Base-by-base conservation (phyloP, 164 flowering plant species). In the Magnolia sinica region DNA sequence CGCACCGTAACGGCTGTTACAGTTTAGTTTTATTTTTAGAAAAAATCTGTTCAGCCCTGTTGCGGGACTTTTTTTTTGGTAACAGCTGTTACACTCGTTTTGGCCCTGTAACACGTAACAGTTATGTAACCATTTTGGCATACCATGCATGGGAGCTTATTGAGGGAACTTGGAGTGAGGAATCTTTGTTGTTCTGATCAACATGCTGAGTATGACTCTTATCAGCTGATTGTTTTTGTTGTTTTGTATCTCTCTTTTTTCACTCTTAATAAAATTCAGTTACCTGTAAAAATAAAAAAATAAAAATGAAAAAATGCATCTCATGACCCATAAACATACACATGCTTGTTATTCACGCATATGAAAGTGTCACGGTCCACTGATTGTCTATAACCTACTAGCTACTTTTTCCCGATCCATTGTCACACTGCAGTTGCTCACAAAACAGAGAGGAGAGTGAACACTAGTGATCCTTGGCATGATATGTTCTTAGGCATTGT, bases 401-500 rank as follows among this genome's bases (percentile, higher is more conserved):
- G 10, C 59, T 52, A 0, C 14, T 52, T 52, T 14, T 52, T 29
- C 49, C 27, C 31, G 27, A 29, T 68, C 18, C 8, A 4, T 68
- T 68, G 16, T 29, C 3, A 27, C 20, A 7, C 9, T 22, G 50
- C 16, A 4, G 16, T 19, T 23, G 3, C 73, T 71, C 20, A 51
- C 52, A 19, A 64, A 8, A 50, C 23, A 77, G 13, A 72, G 23
- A 8, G 31, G 50, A 29, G 18, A 22, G 71, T 68, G 71, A 31
- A 55, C 8, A 68, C 45, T 68, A 24, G n/a, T 10, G n/a, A 29
- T 68, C 50, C 6, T 7, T 68, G 50, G 49, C 68, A 65, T 68
- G 10, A 16, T 24, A 13, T 5, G n/a, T 68, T 68, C 31, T 68
- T 45, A 31, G n/a, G 22, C 68, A 50, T 70, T 79, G 66, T 72